These are phyloP conservation scores for Diaporthe citriasiana DNA, from an alignment of 2,329 filamentous ascomycete species.

Conservation along the genomic window DNA sequence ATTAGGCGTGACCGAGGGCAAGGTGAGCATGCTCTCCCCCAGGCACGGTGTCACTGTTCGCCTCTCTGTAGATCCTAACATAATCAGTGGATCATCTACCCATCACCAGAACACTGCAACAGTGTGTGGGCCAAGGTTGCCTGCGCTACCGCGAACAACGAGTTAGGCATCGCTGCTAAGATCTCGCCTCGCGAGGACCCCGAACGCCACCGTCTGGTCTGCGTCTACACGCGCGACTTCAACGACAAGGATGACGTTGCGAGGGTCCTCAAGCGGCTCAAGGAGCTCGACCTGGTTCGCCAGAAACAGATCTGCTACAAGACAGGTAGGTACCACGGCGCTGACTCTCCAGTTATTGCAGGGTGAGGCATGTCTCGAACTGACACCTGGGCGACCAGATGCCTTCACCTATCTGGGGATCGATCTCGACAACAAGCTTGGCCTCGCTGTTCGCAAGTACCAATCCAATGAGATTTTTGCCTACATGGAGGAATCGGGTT, in stretches of 20 bases:
- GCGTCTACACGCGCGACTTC: constrained; percentile 13
- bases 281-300: neutral
- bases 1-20: constrained; percentile 10
- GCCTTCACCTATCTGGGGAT: constrained; percentile 7
- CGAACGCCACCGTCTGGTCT: neutral
- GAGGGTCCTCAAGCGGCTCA: neutral
- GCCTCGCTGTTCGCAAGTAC: neutral
- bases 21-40: neutral
- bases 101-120: neutral
- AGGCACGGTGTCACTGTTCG: neutral
- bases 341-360: neutral
- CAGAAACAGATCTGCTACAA: constrained; percentile 12
- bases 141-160: neutral
- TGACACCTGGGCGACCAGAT: neutral
- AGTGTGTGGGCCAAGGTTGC: constrained; percentile 7
- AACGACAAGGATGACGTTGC: constrained; percentile 15
- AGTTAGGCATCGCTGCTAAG: constrained; percentile 13
- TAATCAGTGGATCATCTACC: neutral
- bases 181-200: constrained; percentile 1
- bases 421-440: neutral
- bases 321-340: neutral
- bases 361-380: neutral
- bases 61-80: neutral
- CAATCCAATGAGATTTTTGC: neutral
- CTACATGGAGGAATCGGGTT: neutral